Percentiles rank a stretch among this genome's conserved stretches.
Conservation (phyloP, 805 yeast species). For the Diddensiella santjacobensis region DNA sequence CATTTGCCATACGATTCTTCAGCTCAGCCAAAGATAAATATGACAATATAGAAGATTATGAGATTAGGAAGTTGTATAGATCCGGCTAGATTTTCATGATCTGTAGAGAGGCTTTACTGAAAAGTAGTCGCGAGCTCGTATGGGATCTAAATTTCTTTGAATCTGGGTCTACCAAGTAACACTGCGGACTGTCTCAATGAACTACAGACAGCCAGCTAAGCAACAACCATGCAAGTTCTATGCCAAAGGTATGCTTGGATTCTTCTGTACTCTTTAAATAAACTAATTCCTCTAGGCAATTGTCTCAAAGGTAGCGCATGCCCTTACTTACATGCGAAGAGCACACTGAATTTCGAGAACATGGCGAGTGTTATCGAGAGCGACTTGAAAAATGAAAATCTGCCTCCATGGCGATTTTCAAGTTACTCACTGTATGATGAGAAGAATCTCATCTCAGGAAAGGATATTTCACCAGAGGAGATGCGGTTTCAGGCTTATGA, state of each 20-base stretch:
- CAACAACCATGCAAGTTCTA: conserved; percentile 14
- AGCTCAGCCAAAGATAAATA: no score
- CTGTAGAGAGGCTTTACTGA: no score
- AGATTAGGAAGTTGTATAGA: no score
- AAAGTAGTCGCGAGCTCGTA: no score
- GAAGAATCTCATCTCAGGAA: conserved; percentile 15
- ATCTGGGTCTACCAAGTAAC: no score
- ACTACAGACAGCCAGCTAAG: not conserved
- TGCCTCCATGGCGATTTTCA: conserved; percentile 15
- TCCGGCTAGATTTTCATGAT: no score
- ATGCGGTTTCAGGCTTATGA: conserved; percentile 18
- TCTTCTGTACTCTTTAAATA: no score
- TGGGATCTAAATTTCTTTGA: no score
- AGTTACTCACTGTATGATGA: conserved; percentile 13
- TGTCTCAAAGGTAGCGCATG: conserved; percentile 19
- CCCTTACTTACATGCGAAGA: conserved; percentile 14
- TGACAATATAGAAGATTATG: no score
- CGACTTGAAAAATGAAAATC: conserved; percentile 8
- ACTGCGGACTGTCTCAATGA: no score
- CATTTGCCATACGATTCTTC: conserved; percentile 2
- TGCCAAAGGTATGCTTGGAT: conserved; percentile 10
- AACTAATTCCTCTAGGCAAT: no score
- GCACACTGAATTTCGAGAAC: conserved; percentile 6
- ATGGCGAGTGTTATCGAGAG: conserved; percentile 5
- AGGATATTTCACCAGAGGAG: conserved; percentile 24